phyloP scores from a whole-genome alignment of 192 early-diverging fungal species.

The Umbelopsis sp. region DNA sequence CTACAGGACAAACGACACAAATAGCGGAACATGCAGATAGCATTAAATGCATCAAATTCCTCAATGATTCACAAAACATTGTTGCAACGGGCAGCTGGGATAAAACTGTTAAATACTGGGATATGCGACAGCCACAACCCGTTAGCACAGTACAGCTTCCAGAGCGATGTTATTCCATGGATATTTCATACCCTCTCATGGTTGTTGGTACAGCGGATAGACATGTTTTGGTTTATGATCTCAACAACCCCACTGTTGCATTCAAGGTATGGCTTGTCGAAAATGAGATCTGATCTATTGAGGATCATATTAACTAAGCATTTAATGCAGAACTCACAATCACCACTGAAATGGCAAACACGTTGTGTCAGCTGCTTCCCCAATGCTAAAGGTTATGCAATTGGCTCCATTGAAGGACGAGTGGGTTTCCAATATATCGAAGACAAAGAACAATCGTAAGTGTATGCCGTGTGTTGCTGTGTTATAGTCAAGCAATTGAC shows the following conservation, averaged over 20 bases:
- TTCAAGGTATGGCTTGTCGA: slow-evolving; percentile 60
- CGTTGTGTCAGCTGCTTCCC: slow-evolving; percentile 81
- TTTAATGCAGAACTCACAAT: slow-evolving; percentile 33
- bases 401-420: slow-evolving; percentile 94
- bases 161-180: slow-evolving; percentile 92
- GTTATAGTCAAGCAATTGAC: not conserved
- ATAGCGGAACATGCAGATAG: slow-evolving; percentile 91
- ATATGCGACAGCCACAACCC: slow-evolving; percentile 77
- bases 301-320: not conserved
- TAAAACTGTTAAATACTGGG: slow-evolving; percentile 97
- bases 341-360: slow-evolving; percentile 87
- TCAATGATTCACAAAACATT: slow-evolving; percentile 69
- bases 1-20: slow-evolving; percentile 79
- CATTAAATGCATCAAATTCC: slow-evolving; percentile 78
- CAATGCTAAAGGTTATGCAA: slow-evolving; percentile 77
- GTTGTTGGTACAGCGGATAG: slow-evolving; percentile 95
- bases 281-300: not conserved
- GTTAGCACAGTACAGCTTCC: slow-evolving; percentile 74
- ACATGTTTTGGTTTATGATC: slow-evolving; percentile 78
- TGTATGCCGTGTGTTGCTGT: not conserved
- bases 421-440: slow-evolving; percentile 93
- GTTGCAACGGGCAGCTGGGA: slow-evolving; percentile 95
- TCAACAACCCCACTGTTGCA: slow-evolving; percentile 73
- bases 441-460: slow-evolving; percentile 67
- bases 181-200: slow-evolving; percentile 74